Base-by-base conservation (phyloP, 306 rosid genomes). In the Herpetospermum pedunculosum region DNA sequence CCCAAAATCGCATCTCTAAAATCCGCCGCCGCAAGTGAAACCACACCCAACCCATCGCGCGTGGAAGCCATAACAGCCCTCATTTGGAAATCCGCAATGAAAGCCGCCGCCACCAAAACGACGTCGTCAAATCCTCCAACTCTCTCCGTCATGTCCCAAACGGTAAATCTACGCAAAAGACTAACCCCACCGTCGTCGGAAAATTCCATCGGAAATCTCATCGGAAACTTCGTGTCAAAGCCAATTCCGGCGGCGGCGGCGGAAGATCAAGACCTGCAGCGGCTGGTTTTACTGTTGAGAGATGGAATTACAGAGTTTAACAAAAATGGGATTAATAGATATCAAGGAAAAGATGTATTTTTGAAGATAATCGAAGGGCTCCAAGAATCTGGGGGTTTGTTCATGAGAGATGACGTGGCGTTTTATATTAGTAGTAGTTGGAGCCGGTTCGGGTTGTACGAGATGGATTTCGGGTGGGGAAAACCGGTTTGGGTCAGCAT, bases 51-150 rank as follows among this genome's bases (percentile, higher is more conserved):
- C 6, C 87, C 89, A 5, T 72, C 85, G 4, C 63, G 83, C 23
- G 34, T 79, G 13, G 87, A 84, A 76, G 83, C 76, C 6, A 80
- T 86, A 38, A 74, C 86, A 1, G 81, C 77, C 0, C 55, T 90
- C 28, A 35, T 89, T 16, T 89, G 90, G 92, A 84, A 82, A 77
- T 84, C 77, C 23, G 75, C 81, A 2, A 77, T 80, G 73, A 74
- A 16, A 21, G 83, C 79, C 0, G 70, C 83, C 16, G 79, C 55
- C 30, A 79, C 49, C 25, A 8, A 52, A 21, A 70, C 69, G 49
- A 69, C 10, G 10, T 7, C 43, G 19, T 62, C 72, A 28, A 77
- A 79, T 23, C 12, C 11, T 2, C n/a, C 25, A 21, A 67, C 69
- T 18, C 70, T 75, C 32, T 82, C 86, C 4, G 37, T 80, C 54